Conservation (phyloP, 1,284 basidiomycete genomes). For the Pseudozyma sp. region DNA sequence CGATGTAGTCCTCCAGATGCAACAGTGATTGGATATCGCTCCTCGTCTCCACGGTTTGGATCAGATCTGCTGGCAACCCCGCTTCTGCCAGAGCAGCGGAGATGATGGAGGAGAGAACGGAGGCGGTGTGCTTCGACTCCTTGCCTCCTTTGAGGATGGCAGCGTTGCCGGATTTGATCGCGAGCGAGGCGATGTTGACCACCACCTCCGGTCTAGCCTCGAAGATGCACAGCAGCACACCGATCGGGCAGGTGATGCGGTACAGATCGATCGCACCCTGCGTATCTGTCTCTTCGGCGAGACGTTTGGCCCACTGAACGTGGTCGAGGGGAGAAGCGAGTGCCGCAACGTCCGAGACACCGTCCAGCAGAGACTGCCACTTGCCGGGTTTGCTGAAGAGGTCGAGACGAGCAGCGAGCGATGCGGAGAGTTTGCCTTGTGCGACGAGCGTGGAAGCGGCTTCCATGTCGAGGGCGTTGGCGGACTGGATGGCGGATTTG, state of each 20-base stretch:
- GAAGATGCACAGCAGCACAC: constrained; percentile 95
- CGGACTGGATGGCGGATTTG: constrained; percentile 45
- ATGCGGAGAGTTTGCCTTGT: constrained; percentile 82
- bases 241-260: constrained; percentile 94
- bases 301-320: constrained; percentile 85
- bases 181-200: constrained; percentile 94
- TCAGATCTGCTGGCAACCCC: constrained; percentile 80
- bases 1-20: constrained; percentile 88
- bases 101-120: constrained; percentile 73
- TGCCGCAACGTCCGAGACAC: constrained; percentile 84
- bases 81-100: constrained; percentile 77
- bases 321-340: constrained; percentile 88
- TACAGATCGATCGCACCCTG: constrained; percentile 84
- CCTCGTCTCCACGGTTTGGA: constrained; percentile 93
- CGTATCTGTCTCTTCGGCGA: constrained; percentile 73
- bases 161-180: constrained; percentile 89
- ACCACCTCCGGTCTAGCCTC: constrained; percentile 98
- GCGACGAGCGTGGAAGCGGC: constrained; percentile 79
- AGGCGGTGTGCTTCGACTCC: constrained; percentile 54
- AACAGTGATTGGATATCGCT: constrained; percentile 89
- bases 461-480: constrained; percentile 61
- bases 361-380: constrained; percentile 92
- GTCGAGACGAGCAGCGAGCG: constrained; percentile 87
- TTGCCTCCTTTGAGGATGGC: constrained; percentile 67
- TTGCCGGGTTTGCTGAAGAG: constrained; percentile 82